Percentiles rank a stretch among this genome's conserved stretches.
phyloP scores from a whole-genome alignment of 1,284 basidiomycete genomes.

The Malassezia yamatoensis region DNA sequence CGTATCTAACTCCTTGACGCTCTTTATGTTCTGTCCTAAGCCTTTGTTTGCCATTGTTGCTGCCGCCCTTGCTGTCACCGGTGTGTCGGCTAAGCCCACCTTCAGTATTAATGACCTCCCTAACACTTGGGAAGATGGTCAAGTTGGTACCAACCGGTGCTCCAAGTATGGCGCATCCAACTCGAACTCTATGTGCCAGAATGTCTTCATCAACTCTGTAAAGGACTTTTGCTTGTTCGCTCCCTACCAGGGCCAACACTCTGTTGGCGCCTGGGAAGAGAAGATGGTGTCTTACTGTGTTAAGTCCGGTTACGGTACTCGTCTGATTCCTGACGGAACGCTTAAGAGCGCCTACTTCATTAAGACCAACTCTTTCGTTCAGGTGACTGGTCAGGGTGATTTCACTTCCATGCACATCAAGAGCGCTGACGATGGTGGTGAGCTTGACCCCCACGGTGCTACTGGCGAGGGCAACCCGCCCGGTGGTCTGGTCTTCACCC shows the following conservation, averaged over 20 bases:
- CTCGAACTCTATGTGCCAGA: slow-evolving; percentile 30
- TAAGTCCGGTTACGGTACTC: slow-evolving; percentile 52
- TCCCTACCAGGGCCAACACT: slow-evolving; percentile 21
- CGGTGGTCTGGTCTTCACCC: slow-evolving; percentile 36
- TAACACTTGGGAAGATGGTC: slow-evolving; percentile 36
- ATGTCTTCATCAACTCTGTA: slow-evolving; percentile 40
- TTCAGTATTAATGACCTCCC: slow-evolving; percentile 30
- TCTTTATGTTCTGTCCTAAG: background rate
- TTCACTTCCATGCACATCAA: slow-evolving; percentile 47
- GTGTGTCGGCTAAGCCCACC: slow-evolving; percentile 18
- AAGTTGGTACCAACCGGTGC: slow-evolving; percentile 38
- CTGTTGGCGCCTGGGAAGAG: slow-evolving; percentile 50
- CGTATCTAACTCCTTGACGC: background rate
- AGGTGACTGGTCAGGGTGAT: slow-evolving; percentile 55
- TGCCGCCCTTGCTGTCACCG: background rate
- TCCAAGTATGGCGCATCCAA: slow-evolving; percentile 28
- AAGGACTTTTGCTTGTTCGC: slow-evolving; percentile 41
- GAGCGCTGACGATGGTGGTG: slow-evolving; percentile 45
- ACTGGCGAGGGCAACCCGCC: slow-evolving; percentile 36
- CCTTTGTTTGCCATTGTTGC: background rate
- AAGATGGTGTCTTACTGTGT: slow-evolving; percentile 63
- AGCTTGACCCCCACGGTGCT: slow-evolving; percentile 47
- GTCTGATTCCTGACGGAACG: slow-evolving; percentile 64
- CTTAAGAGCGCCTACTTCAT: slow-evolving; percentile 64
- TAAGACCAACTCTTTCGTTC: slow-evolving; percentile 60